These are phyloP conservation scores for Coffea humblotiana DNA, from an alignment of 305 asterid genomes.

Conservation along the genomic window DNA sequence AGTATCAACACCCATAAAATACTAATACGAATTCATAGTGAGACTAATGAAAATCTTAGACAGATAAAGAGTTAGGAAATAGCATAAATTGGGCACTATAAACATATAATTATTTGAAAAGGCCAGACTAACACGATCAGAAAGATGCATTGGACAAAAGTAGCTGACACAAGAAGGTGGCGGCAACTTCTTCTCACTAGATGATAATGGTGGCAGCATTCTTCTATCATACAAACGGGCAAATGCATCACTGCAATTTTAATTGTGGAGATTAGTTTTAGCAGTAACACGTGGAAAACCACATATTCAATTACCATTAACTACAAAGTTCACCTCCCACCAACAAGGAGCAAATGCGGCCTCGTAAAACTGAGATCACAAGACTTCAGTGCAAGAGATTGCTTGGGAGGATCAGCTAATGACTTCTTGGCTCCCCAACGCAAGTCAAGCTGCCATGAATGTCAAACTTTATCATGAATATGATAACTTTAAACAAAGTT, in stretches of 20 bases:
- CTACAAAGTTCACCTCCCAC: slow-evolving; percentile 71
- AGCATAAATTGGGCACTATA: not conserved
- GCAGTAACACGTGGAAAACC: slow-evolving; percentile 1
- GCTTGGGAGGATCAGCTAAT: slow-evolving; percentile 84
- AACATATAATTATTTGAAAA: not conserved
- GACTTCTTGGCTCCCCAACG: slow-evolving; percentile 89
- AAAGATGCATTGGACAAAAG: slow-evolving; percentile 96
- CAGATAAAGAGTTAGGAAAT: too few species aligned
- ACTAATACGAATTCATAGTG: not conserved
- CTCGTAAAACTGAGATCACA: slow-evolving; percentile 88
- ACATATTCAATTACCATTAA: slow-evolving; percentile 22
- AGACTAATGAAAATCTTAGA: not conserved
- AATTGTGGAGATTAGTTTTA: slow-evolving; percentile 9
- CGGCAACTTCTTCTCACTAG: slow-evolving; percentile 73
- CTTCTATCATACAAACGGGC: slow-evolving; percentile 97
- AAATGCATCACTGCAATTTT: slow-evolving; percentile 83
- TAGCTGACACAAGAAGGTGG: slow-evolving; percentile 93
- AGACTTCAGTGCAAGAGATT: slow-evolving; percentile 77
- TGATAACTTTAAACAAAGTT: not conserved
- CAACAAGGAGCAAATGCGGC: slow-evolving; percentile 97
- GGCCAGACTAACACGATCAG: slow-evolving; percentile 67
- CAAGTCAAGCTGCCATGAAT: slow-evolving; percentile 77
- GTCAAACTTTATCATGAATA: not conserved
- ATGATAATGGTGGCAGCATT: slow-evolving; percentile 94
- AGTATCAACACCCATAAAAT: not conserved